These are phyloP conservation scores for Tricholoma matsutake DNA, from an alignment of 768 basidiomycete genomes.

Conservation along the genomic window DNA sequence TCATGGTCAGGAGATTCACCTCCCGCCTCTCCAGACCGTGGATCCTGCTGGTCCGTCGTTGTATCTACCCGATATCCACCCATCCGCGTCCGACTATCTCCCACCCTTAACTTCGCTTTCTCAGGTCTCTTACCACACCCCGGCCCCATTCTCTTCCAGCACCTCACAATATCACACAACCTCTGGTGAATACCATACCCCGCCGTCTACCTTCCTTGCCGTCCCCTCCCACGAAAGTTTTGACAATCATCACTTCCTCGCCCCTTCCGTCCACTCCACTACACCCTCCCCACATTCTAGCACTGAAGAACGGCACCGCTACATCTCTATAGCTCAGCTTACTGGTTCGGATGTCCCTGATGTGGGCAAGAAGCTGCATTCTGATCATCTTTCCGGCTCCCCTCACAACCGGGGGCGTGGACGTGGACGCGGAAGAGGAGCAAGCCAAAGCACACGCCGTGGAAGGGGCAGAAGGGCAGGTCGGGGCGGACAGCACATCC, in stretches of 20 bases:
- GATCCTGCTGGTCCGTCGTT: background rate
- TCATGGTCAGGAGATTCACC: slow-evolving; percentile 6
- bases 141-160: slow-evolving; percentile 4
- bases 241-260: background rate
- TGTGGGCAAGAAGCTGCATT: background rate
- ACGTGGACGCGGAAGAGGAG: slow-evolving; percentile 4
- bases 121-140: slow-evolving; percentile 1
- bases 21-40: slow-evolving; percentile 6
- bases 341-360: slow-evolving; percentile 15
- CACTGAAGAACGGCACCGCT: slow-evolving; percentile 7
- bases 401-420: slow-evolving; percentile 1
- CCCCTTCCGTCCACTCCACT: slow-evolving; percentile 1
- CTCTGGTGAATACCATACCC: background rate
- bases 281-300: slow-evolving; percentile 3
- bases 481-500: background rate
- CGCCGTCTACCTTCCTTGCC: slow-evolving; percentile 8
- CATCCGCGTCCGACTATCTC: slow-evolving; percentile 1
- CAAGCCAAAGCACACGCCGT: background rate
- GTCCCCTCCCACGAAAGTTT: background rate
- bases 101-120: background rate
- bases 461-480: background rate
- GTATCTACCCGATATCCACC: slow-evolving; percentile 5
- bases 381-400: background rate
- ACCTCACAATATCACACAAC: slow-evolving; percentile 2
- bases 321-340: slow-evolving; percentile 17